phyloP scores from a whole-genome alignment of 2,329 filamentous ascomycete genomes.

The Penicillium sclerotigenum region DNA sequence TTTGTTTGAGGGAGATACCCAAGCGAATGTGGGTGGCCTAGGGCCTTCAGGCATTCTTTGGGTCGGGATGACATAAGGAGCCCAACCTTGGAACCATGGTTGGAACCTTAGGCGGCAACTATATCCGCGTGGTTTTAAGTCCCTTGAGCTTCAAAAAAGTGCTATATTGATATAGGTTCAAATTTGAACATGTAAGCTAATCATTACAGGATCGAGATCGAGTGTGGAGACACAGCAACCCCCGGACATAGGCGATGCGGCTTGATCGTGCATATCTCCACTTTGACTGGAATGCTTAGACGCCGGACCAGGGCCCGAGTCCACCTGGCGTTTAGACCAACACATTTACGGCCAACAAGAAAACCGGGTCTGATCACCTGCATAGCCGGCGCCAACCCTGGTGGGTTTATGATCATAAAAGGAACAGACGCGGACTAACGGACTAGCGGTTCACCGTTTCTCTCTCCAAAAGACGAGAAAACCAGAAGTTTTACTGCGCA shows the following conservation, averaged over 20 bases:
- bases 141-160: neutral
- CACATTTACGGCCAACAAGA: constrained; percentile 6
- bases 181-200: neutral
- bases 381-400: constrained; percentile 32
- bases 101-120: neutral
- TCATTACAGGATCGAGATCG: neutral
- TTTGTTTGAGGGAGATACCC: neutral
- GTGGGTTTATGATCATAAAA: neutral
- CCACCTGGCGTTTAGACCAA: constrained; percentile 23
- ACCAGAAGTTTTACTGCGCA: constrained; percentile 27
- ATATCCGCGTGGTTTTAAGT: neutral
- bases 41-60: constrained; percentile 1
- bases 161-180: neutral
- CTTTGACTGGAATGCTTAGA: constrained; percentile 33
- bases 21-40: neutral
- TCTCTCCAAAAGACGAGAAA: neutral
- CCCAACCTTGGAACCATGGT: neutral
- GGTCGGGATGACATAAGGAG: constrained; percentile 11
- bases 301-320: constrained; percentile 28
- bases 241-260: constrained; percentile 18
- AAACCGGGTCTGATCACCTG: constrained; percentile 34
- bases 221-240: constrained; percentile 7
- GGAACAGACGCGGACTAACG: neutral
- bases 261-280: constrained; percentile 25
- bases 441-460: neutral